Conservation (phyloP, 805 yeast species). For the Brettanomyces naardenensis region DNA sequence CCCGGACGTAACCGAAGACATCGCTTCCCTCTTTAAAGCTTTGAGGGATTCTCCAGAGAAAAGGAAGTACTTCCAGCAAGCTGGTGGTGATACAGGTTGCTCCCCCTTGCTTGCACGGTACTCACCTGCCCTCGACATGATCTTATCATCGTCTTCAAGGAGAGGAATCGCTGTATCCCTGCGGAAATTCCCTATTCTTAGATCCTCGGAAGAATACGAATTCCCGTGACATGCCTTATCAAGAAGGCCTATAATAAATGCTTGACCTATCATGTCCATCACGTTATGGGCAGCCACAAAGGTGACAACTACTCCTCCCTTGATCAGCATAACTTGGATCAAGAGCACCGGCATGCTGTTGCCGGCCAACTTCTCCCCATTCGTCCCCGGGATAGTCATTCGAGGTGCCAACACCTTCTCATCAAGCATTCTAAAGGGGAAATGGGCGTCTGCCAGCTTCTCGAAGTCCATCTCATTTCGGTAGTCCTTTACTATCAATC, state of each 20-base stretch:
- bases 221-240: background rate
- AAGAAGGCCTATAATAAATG: background rate
- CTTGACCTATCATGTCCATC: slow-evolving; percentile 1
- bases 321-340: background rate
- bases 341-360: background rate
- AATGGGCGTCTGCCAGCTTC: background rate
- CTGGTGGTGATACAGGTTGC: background rate
- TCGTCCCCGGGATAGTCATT: slow-evolving; percentile 3
- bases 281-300: background rate
- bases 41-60: background rate
- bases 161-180: background rate
- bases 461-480: background rate
- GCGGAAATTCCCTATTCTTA: background rate
- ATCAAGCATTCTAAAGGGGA: background rate
- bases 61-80: slow-evolving; percentile 1
- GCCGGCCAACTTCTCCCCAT: background rate
- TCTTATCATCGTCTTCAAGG: background rate
- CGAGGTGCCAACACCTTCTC: background rate
- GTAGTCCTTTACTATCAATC: background rate
- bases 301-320: background rate
- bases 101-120: background rate
- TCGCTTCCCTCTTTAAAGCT: background rate
- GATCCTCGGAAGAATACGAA: background rate
- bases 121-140: background rate
- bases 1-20: background rate